A percentile compares a stretch with the other conserved stretches of the same genome.
phyloP scores from a whole-genome alignment of 2,329 filamentous ascomycete genomes.

The Cladophialophora exuberans region DNA sequence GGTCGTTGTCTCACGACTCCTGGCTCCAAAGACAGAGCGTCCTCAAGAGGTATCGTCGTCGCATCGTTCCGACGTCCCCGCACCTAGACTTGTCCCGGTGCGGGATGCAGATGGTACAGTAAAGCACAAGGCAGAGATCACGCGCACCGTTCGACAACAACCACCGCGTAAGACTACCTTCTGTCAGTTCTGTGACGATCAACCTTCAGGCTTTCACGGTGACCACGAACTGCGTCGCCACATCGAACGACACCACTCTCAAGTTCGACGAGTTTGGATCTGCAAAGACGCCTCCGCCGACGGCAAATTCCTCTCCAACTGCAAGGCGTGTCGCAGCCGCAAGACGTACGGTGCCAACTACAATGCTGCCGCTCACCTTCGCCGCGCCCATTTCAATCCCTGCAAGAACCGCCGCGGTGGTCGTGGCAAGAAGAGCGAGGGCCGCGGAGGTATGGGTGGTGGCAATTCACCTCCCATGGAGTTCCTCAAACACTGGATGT shows the following conservation, averaged over 20 bases:
- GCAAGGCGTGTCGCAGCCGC: constrained; percentile 76
- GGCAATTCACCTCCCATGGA: constrained; percentile 66
- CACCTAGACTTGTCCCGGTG: constrained; percentile 56
- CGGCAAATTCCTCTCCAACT: constrained; percentile 71
- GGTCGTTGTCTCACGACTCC: constrained; percentile 44
- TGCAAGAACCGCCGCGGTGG: constrained; percentile 59
- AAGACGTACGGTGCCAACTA: constrained; percentile 92
- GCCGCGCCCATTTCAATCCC: constrained; percentile 83
- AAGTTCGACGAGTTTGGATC: constrained; percentile 63
- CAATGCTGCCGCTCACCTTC: constrained; percentile 88
- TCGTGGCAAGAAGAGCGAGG: constrained; percentile 61
- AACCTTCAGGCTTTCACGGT: constrained; percentile 79
- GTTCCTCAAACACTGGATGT: constrained; percentile 63
- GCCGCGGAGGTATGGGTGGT: constrained; percentile 64
- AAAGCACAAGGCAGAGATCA: constrained; percentile 58
- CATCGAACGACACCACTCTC: constrained; percentile 67
- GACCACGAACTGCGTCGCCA: constrained; percentile 80
- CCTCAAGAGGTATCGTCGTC: constrained; percentile 36
- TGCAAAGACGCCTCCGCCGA: constrained; percentile 63
- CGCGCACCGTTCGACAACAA: constrained; percentile 62
- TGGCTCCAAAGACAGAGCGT: constrained; percentile 52
- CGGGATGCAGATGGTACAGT: constrained; percentile 56
- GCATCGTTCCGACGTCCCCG: constrained; percentile 38
- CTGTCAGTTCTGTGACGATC: constrained; percentile 71
- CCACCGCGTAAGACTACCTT: constrained; percentile 64